Evolutionary conservation across 371 early-diverging fungal species (phyloP).

Genomic region (Homolaphlyctis polyrhiza): DNA sequence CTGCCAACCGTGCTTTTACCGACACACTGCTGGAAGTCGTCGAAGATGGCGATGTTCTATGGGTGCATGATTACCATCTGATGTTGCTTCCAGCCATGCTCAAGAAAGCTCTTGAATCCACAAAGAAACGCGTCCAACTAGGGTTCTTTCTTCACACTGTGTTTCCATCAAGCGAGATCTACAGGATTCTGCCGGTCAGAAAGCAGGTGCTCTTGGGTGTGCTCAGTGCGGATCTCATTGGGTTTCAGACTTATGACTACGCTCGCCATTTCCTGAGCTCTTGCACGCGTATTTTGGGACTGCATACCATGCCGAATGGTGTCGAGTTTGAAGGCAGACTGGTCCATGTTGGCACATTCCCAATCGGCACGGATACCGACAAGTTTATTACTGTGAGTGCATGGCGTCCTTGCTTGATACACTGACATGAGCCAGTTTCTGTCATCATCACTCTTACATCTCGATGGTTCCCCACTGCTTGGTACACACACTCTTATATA

Average conservation of each 20-base stretch:
- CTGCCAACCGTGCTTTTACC: constrained; percentile 89
- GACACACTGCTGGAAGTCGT: constrained; percentile 75
- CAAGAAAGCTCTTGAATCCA: constrained; percentile 49
- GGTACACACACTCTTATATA: not conserved
- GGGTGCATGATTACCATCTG: constrained; percentile 99
- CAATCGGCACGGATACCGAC: constrained; percentile 99
- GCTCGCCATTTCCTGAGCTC: constrained; percentile 96
- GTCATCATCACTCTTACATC: not conserved
- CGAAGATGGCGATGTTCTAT: constrained; percentile 92
- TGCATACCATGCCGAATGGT: constrained; percentile 86
- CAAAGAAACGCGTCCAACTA: constrained; percentile 73
- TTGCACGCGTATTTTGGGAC: constrained; percentile 90
- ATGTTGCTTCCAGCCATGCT: constrained; percentile 94
- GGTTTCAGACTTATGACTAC: constrained; percentile 99
- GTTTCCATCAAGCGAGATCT: constrained; percentile 94
- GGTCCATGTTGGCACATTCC: constrained; percentile 95
- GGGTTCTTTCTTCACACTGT: constrained; percentile 99
- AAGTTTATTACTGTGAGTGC: constrained; percentile 72
- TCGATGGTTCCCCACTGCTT: too few species aligned
- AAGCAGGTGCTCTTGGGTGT: constrained; percentile 91
- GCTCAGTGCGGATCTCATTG: constrained; percentile 84
- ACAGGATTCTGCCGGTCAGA: constrained; percentile 88
- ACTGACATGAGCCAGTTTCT: not conserved
- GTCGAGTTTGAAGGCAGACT: constrained; percentile 84
- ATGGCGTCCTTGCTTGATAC: not conserved